Conservation (phyloP, 1,139 yeast species). For the Spathaspora sp. region DNA sequence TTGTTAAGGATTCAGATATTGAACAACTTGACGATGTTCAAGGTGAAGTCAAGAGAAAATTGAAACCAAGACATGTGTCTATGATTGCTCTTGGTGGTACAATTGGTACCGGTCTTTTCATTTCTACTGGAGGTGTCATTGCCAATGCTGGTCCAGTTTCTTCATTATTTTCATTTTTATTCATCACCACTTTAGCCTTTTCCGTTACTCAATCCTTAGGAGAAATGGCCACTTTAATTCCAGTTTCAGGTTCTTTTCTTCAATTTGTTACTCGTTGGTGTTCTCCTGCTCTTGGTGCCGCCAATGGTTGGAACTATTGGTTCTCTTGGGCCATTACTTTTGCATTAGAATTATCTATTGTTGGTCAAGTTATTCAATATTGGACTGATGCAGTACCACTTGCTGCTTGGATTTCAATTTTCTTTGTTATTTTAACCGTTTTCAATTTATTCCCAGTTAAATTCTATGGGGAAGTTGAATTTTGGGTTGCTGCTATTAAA, state of each 20-base stretch:
- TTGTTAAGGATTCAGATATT: constrained; percentile 8
- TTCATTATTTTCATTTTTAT: constrained; percentile 60
- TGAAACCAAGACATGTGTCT: constrained; percentile 65
- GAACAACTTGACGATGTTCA: constrained; percentile 7
- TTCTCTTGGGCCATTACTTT: constrained; percentile 84
- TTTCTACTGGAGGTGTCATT: constrained; percentile 56
- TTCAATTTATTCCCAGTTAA: constrained; percentile 44
- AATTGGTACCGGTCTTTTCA: constrained; percentile 66
- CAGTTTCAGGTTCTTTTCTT: constrained; percentile 64
- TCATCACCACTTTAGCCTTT: constrained; percentile 66
- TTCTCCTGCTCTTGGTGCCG: constrained; percentile 72
- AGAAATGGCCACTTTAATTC: constrained; percentile 74
- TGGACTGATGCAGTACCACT: constrained; percentile 77
- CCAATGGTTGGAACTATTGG: constrained; percentile 85
- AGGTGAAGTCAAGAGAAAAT: constrained; percentile 35
- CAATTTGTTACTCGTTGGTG: constrained; percentile 59
- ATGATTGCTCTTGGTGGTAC: constrained; percentile 66
- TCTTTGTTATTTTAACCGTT: constrained; percentile 41
- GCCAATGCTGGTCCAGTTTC: constrained; percentile 71
- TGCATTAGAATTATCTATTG: constrained; percentile 78
- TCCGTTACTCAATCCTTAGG: constrained; percentile 70
- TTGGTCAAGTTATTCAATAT: constrained; percentile 70
- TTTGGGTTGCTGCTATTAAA: constrained; percentile 59
- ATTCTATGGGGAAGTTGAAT: constrained; percentile 48
- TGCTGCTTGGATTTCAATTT: constrained; percentile 76